Conservation (phyloP, 306 rosid genomes). For the Rosa persica region DNA sequence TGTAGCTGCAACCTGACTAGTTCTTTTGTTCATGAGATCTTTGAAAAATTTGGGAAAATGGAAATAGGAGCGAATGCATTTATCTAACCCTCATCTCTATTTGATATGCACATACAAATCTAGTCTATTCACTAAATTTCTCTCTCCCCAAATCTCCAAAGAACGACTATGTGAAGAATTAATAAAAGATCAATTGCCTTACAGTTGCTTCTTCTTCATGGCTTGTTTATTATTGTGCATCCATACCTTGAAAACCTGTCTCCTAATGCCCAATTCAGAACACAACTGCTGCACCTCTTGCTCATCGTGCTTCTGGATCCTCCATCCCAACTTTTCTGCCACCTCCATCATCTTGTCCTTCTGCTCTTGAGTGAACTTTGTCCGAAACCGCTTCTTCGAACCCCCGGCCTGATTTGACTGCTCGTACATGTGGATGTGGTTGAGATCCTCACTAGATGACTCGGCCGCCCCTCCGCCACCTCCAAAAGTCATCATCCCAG, state of each 20-base stretch:
- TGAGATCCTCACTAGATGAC: constrained; percentile 87
- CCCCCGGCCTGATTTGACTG: constrained; percentile 28
- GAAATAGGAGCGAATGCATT: neutral
- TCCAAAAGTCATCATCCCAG: constrained; percentile 83
- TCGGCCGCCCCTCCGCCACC: constrained; percentile 50
- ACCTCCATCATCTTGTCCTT: constrained; percentile 86
- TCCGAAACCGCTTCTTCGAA: constrained; percentile 78
- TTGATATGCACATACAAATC: constrained; percentile 8
- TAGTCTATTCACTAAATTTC: neutral
- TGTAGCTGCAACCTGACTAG: neutral
- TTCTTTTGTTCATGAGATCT: neutral
- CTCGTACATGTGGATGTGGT: constrained; percentile 37
- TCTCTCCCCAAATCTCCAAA: neutral
- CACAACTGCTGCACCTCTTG: constrained; percentile 82
- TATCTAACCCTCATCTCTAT: neutral
- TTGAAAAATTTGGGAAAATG: neutral
- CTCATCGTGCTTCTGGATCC: constrained; percentile 86
- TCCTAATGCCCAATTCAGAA: constrained; percentile 60
- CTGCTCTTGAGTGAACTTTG: constrained; percentile 70
- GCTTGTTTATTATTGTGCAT: constrained; percentile 95
- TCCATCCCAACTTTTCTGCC: constrained; percentile 87
- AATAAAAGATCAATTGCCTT: constrained; percentile 24
- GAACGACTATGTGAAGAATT: neutral
- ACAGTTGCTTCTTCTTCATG: constrained; percentile 68
- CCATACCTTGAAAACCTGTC: constrained; percentile 93